Base-by-base conservation (phyloP, 2,329 filamentous ascomycete genomes). In the Venturia pyrina region DNA sequence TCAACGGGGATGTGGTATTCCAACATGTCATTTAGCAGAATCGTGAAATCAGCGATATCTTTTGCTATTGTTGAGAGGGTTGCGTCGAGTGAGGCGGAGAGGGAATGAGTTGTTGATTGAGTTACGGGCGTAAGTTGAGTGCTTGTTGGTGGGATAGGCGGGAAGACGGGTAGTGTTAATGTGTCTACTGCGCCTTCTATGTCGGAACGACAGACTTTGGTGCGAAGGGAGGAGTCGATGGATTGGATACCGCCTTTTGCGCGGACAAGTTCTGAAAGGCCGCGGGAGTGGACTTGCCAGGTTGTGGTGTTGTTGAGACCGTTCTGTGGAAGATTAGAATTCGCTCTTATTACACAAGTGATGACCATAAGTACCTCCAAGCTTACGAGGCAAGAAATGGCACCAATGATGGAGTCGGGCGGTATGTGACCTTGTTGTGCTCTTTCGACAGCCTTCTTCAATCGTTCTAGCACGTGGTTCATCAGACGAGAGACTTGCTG, bases 361-460 rank as follows among this genome's bases (percentile, higher is more conserved):
- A 61, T 11, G 13, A 11, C 32, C 11, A 24, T 46, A 62, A 1
- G 5, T 62, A 62, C 60, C 60, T 62, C 60, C 21, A 62, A 46
- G 60, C 40, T 62, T 28, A 46, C 60, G 37, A 62, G 60, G n/a
- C 60, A 62, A 41, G 60, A 43, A 62, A 62, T 43, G 60, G 60
- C 60, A 62, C 60, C 37, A n/a, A 62, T 62, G 13, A 62, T 43
- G n/a, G 60, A 43, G 37, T 62, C 60, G 17, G 40, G 37, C 17
- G 60, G 60, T n/a, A 21, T 17, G 3, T 43, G 37, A 28, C 60
- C 60, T n/a, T 28, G 37, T 40, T 43, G 21, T 34, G 60, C 60
- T 7, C 13, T 46, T 19, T 43, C 60, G 17, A 62, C 60, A 17
- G 28, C 37, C 21, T 44, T 24, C 37, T 62, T 43, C 34, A 62